phyloP scores from a whole-genome alignment of 1,284 basidiomycete genomes.

The Pyrrhoderma noxium region DNA sequence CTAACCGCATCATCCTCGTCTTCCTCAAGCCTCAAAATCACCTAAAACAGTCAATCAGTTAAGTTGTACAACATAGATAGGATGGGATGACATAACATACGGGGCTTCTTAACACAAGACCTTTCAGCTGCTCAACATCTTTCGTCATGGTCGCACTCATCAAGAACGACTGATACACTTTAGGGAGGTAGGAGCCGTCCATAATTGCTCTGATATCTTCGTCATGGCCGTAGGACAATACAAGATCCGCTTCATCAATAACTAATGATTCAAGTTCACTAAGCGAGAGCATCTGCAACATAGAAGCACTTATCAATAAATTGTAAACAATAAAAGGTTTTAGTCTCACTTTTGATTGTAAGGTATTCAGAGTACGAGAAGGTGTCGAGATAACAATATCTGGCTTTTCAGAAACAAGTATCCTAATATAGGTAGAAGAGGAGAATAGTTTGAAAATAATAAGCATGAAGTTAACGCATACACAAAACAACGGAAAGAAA shows the following conservation, averaged over 20 bases:
- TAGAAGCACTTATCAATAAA: not conserved
- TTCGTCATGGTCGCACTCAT: slow-evolving; percentile 99
- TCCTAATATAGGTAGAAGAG: slow-evolving; percentile 33
- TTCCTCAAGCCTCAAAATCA: slow-evolving; percentile 80
- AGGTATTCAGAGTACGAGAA: slow-evolving; percentile 69
- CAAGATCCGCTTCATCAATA: slow-evolving; percentile 97
- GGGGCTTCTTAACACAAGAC: slow-evolving; percentile 80
- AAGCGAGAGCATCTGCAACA: slow-evolving; percentile 51
- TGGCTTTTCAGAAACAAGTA: slow-evolving; percentile 82
- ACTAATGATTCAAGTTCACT: slow-evolving; percentile 77
- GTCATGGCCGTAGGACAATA: slow-evolving; percentile 95
- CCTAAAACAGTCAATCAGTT: slow-evolving; percentile 36
- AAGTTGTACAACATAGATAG: slow-evolving; percentile 20
- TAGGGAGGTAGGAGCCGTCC: slow-evolving; percentile 70
- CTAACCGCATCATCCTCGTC: slow-evolving; percentile 70
- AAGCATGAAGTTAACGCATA: not conserved
- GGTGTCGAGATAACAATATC: slow-evolving; percentile 93
- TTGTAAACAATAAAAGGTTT: not conserved
- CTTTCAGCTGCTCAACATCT: slow-evolving; percentile 89
- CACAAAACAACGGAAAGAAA: not conserved
- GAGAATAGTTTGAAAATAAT: too few species aligned
- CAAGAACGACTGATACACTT: slow-evolving; percentile 88
- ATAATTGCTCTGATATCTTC: slow-evolving; percentile 87
- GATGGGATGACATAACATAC: slow-evolving; percentile 39
- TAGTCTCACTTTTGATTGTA: slow-evolving; percentile 65